Conservation (phyloP, 805 yeast genomes). For the Wickerhamiella cacticola region DNA sequence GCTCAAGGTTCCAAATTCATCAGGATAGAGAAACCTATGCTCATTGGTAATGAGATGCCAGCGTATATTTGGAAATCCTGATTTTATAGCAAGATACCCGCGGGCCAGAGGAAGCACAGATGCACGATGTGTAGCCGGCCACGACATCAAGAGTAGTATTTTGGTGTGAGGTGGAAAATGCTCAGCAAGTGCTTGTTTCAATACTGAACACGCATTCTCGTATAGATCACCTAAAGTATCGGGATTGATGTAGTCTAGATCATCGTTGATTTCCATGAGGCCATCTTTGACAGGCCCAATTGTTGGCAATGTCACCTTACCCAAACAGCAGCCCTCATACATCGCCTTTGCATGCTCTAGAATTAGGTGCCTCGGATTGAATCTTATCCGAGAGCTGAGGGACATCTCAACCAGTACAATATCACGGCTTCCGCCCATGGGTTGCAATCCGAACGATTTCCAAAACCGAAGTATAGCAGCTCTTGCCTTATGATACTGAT, state of each 20-base stretch:
- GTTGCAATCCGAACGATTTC: constrained; percentile 31
- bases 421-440: constrained; percentile 26
- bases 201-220: constrained; percentile 18
- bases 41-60: constrained; percentile 20
- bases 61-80: constrained; percentile 16
- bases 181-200: constrained; percentile 16
- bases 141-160: constrained; percentile 17
- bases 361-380: constrained; percentile 16
- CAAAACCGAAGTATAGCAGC: constrained; percentile 32
- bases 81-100: constrained; percentile 19
- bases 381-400: constrained; percentile 11
- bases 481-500: constrained; percentile 26
- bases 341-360: constrained; percentile 23
- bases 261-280: constrained; percentile 17
- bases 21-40: constrained; percentile 21
- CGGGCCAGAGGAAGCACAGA: constrained; percentile 23
- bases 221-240: constrained; percentile 22
- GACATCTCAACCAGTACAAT: constrained; percentile 24
- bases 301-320: constrained; percentile 22
- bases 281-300: constrained; percentile 20
- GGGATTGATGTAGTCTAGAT: constrained; percentile 18
- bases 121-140: constrained; percentile 17
- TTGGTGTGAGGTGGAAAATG: constrained; percentile 9
- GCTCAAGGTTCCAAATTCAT: constrained; percentile 24
- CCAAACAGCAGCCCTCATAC: constrained; percentile 30